These are phyloP conservation scores for Mollisia scopiformis DNA, from an alignment of 2,329 filamentous ascomycete species.

Conservation along the genomic window DNA sequence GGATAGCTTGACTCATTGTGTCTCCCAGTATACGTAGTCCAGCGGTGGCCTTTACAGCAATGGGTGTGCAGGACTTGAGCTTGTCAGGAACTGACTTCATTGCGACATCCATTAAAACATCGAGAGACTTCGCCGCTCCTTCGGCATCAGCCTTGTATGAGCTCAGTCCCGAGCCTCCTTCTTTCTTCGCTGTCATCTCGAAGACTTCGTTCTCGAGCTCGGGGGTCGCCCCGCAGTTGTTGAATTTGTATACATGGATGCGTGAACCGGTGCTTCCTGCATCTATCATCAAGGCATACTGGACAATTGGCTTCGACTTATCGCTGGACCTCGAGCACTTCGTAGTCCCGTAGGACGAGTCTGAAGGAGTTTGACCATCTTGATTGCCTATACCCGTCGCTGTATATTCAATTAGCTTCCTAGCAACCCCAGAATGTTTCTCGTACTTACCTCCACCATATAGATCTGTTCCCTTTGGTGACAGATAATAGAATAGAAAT, in stretches of 20 bases:
- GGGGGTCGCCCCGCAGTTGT: constrained; percentile 95
- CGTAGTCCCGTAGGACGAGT: constrained; percentile 66
- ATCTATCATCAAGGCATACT: constrained; percentile 99
- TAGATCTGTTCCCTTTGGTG: constrained; percentile 52
- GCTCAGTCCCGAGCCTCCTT: constrained; percentile 76
- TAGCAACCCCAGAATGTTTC: neutral
- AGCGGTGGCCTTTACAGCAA: constrained; percentile 98
- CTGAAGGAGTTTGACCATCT: constrained; percentile 57
- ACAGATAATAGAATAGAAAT: constrained; percentile 66
- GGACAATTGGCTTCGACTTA: constrained; percentile 88
- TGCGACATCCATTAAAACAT: constrained; percentile 84
- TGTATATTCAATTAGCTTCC: constrained; percentile 11
- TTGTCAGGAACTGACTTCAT: constrained; percentile 83
- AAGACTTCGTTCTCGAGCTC: constrained; percentile 93
- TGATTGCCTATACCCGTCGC: constrained; percentile 27
- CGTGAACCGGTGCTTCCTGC: constrained; percentile 96
- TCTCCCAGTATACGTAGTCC: constrained; percentile 83
- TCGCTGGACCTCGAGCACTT: constrained; percentile 84
- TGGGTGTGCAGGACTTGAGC: constrained; percentile 86
- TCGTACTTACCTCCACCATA: constrained; percentile 27
- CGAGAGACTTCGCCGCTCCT: constrained; percentile 86
- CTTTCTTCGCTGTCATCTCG: constrained; percentile 86
- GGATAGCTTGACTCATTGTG: constrained; percentile 77
- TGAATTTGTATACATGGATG: constrained; percentile 99
- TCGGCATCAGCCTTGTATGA: constrained; percentile 85